Base-by-base conservation (phyloP, 176 grass and related monocot species). In the Hyparrhenia diplandra region DNA sequence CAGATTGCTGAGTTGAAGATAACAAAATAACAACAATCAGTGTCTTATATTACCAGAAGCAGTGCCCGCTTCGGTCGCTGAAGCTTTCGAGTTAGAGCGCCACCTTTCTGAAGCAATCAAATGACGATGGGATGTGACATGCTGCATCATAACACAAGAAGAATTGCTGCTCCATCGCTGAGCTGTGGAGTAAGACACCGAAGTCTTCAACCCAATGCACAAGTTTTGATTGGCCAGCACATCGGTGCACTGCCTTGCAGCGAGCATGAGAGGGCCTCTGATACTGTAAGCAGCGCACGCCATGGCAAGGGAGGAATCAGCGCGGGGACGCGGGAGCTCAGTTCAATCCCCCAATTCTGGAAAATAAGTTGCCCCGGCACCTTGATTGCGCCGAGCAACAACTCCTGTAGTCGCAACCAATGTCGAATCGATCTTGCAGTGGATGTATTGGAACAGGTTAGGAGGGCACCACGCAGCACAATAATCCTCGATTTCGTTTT, bases 261-360 rank as follows among this genome's bases (percentile, higher is more conserved):
- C 30, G 29, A 91, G 65, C 60, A 60, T 85, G 67, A 83, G 74
- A 29, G 71, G 75, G 17, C 47, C 31, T 29, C 78, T 78, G 23
- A 74, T 42, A 27, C 59, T 78, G 55, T 63, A 83, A 73, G 84
- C 60, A 61, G 74, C 29, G 42, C 75, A 93, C 34, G 91, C 86
- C 94, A 97, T 97, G 63, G 66, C 12, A 8, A 12, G 41, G 10
- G 3, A 2, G 18, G 17, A 5, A 11, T 41, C 37, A 21, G 35
- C 2, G 1, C 36, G 17, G 61, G 51, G 29, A 16, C 13, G 13
- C 0, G 7, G 13, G n/a, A 58, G 7, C 42, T 62, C 74, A 61
- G 35, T 12, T 77, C 23, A 43, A 43, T 2, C 36, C 55, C 27
- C 9, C 24, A 32, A 32, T 32, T 32, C 31, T 32, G 31, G 31